Conservation (phyloP, 2,329 filamentous ascomycete species). For the Coccinonectria pachysandricola region DNA sequence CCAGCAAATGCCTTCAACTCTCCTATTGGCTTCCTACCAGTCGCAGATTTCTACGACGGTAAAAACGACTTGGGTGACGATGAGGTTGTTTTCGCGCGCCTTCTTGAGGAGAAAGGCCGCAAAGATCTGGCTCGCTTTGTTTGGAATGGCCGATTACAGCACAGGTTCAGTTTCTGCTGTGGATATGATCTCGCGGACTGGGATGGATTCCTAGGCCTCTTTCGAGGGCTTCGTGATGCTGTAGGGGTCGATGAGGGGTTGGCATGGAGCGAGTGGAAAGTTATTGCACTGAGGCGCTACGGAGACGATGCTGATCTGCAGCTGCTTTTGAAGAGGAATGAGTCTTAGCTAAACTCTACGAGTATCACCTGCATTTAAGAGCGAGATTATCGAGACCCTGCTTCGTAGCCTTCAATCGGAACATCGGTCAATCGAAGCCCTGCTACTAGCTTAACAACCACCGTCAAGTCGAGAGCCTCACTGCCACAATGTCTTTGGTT, state of each 20-base stretch:
- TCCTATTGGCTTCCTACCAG: slow-evolving; percentile 27
- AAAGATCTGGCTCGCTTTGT: slow-evolving; percentile 27
- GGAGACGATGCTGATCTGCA: slow-evolving; percentile 14
- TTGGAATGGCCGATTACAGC: slow-evolving; percentile 26
- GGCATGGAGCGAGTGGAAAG: slow-evolving; percentile 29
- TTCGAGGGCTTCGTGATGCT: slow-evolving; percentile 27
- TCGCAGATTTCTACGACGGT: slow-evolving; percentile 31
- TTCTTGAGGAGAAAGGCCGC: slow-evolving; percentile 22
- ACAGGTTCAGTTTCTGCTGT: slow-evolving; percentile 31
- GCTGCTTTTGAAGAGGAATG: slow-evolving; percentile 7
- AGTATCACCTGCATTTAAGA: too few relatives aligned
- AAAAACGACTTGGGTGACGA: slow-evolving; percentile 26
- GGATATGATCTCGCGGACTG: slow-evolving; percentile 32
- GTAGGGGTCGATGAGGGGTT: slow-evolving; percentile 23
- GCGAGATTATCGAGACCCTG: too few relatives aligned
- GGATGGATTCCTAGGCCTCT: slow-evolving; percentile 32
- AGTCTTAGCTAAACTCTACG: too few relatives aligned
- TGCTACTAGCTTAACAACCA: too few relatives aligned
- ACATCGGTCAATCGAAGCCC: too few relatives aligned
- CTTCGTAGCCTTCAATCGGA: too few relatives aligned
- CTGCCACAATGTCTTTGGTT: too few relatives aligned
- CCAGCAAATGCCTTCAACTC: slow-evolving; percentile 32
- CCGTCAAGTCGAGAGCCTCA: too few relatives aligned
- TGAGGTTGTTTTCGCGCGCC: slow-evolving; percentile 25
- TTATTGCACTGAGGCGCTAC: slow-evolving; percentile 25